Evolutionary conservation across 495 filamentous ascomycete genomes (phyloP), one percentile per base, ranked within the genome.

Genomic region (Hyaloscypha hepaticicola): DNA sequence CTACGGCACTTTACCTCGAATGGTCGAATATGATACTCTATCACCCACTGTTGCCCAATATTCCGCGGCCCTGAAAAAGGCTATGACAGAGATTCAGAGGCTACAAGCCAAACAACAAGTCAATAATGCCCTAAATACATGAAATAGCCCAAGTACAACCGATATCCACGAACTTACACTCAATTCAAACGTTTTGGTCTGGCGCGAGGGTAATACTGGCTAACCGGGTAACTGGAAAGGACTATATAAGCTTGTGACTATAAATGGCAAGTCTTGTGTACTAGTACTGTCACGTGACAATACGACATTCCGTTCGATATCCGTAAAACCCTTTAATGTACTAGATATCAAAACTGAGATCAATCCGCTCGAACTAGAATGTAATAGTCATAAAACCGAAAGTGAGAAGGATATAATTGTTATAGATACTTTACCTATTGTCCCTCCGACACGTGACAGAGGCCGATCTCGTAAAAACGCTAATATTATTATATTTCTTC

Each of bases 81-180:
- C 67, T 24, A 72, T 67, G 38, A 26, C 45, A 4, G 62, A 65
- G 58, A 26, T 70, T 14, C 49, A 55, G 31, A 68, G 63, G 41
- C 51, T 68, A 11, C n/a, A 53, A 22, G 65, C 68, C 14, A 29
- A 67, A 38, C 31, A 58, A 2, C 48, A 61, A 16, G 48, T 72
- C 26, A 1, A 53, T 1, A 25, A 67, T 29, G 62, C 65, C 12
- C 38, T 71, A 0, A 50, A 63, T 22, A 53, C 21, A 34, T 6
- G 65, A 0, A 74, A 74, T 50, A 62, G 67, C 14, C 65, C 63
- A 14, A 41, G 24, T 21, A 66, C 38, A 25, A 11, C 29, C 9
- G 28, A 33, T 3, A 63, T 63, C 2, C n/a, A 63, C 28, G 19
- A 55, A 14, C 21, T 56, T 9, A 14, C 45, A 2, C 26, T 63